These are phyloP conservation scores for Suhomyces faveliae DNA, from an alignment of 805 yeast species.

Conservation along the genomic window DNA sequence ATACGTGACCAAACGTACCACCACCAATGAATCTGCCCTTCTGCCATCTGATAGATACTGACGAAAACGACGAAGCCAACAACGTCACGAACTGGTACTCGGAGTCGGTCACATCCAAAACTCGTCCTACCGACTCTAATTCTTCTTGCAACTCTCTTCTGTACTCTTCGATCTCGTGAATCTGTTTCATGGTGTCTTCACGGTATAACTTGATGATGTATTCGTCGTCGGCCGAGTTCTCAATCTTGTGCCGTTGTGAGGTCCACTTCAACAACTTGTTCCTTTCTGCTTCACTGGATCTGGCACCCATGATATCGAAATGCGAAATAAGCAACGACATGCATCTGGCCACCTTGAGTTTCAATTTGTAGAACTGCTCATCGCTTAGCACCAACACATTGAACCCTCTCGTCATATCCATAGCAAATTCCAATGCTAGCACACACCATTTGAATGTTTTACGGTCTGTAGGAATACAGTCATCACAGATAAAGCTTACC, in stretches of 20 bases:
- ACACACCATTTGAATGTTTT: slow-evolving; percentile 96
- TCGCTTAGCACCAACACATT: slow-evolving; percentile 79
- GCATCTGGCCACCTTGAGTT: slow-evolving; percentile 87
- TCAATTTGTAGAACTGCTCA: slow-evolving; percentile 68
- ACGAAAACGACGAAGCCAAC: slow-evolving; percentile 84
- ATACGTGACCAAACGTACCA: slow-evolving; percentile 94
- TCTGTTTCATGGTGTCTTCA: slow-evolving; percentile 64
- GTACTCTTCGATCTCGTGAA: slow-evolving; percentile 59
- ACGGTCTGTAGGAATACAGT: slow-evolving; percentile 88
- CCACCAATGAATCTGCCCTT: slow-evolving; percentile 92
- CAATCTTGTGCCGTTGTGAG: slow-evolving; percentile 52
- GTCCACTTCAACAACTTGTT: slow-evolving; percentile 55
- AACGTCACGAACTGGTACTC: slow-evolving; percentile 85
- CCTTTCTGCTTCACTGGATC: slow-evolving; percentile 71
- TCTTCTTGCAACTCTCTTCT: slow-evolving; percentile 45
- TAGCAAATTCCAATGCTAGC: slow-evolving; percentile 89
- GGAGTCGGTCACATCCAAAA: slow-evolving; percentile 80
- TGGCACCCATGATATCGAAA: slow-evolving; percentile 97
- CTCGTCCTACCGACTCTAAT: slow-evolving; percentile 74
- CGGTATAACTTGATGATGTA: slow-evolving; percentile 50
- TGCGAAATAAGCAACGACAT: slow-evolving; percentile 92
- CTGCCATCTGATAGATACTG: slow-evolving; percentile 95
- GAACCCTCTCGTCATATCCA: slow-evolving; percentile 89
- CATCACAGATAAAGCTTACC: slow-evolving; percentile 91
- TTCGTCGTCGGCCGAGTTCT: slow-evolving; percentile 42